Evolutionary conservation across 805 yeast genomes (phyloP).

Genomic region (Suhomyces faveliae): DNA sequence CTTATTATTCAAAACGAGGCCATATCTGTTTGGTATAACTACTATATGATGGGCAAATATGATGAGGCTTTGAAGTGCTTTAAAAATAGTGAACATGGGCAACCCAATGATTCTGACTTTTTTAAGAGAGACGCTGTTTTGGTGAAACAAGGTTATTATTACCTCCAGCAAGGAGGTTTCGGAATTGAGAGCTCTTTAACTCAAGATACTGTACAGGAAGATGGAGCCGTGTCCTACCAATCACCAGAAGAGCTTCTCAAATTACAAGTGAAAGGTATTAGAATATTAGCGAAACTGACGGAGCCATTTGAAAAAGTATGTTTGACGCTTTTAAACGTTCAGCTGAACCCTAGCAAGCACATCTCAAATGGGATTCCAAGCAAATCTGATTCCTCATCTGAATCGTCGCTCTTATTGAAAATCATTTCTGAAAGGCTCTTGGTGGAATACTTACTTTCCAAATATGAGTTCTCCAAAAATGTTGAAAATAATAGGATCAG

Average conservation of each 20-base stretch:
- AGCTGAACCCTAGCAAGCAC: slow-evolving; percentile 2
- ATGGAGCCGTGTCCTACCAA: not conserved
- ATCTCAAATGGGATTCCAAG: not conserved
- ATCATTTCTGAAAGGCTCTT: slow-evolving; percentile 24
- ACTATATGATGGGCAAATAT: slow-evolving; percentile 46
- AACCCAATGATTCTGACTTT: slow-evolving; percentile 7
- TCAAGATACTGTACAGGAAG: slow-evolving; percentile 9
- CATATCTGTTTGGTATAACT: slow-evolving; percentile 65
- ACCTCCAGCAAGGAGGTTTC: slow-evolving; percentile 32
- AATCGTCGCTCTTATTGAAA: slow-evolving; percentile 1
- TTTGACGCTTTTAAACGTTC: slow-evolving; percentile 40
- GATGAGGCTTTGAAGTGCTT: slow-evolving; percentile 12
- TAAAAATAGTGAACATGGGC: slow-evolving; percentile 2
- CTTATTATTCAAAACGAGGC: slow-evolving; percentile 67
- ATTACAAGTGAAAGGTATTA: slow-evolving; percentile 42
- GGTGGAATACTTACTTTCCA: slow-evolving; percentile 33
- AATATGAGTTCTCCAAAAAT: slow-evolving; percentile 24
- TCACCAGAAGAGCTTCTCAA: slow-evolving; percentile 13
- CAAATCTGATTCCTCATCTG: not conserved
- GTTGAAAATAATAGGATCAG: slow-evolving; percentile 28
- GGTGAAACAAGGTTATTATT: slow-evolving; percentile 53
- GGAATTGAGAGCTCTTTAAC: slow-evolving; percentile 21
- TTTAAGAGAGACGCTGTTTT: slow-evolving; percentile 45
- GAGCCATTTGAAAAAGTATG: slow-evolving; percentile 72
- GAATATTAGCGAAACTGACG: slow-evolving; percentile 56